phyloP scores from a whole-genome alignment of 2,329 filamentous ascomycete species.

The Neoascochyta sp. region DNA sequence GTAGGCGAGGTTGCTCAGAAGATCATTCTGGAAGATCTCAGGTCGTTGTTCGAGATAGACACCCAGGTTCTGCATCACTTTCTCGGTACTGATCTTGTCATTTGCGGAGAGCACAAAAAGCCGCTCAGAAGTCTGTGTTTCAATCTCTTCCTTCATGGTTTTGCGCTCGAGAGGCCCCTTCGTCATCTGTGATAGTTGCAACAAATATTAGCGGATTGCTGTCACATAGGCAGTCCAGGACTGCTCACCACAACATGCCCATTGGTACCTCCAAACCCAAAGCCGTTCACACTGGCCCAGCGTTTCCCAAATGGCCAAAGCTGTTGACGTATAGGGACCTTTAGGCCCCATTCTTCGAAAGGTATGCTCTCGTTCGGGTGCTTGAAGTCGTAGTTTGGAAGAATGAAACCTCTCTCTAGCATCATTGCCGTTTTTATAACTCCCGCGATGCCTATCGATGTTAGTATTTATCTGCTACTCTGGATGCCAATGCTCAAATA shows the following conservation, averaged over 20 bases:
- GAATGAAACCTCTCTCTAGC: constrained; percentile 39
- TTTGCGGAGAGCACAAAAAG: constrained; percentile 9
- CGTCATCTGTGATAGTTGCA: constrained; percentile 37
- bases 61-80: constrained; percentile 1
- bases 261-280: constrained; percentile 23
- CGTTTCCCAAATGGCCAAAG: constrained; percentile 24
- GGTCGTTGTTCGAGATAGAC: constrained; percentile 2
- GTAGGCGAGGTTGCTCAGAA: constrained; percentile 7
- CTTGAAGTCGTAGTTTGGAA: constrained; percentile 45
- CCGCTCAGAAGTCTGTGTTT: constrained; percentile 11
- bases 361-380: constrained; percentile 39
- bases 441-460: constrained; percentile 15
- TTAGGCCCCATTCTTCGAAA: constrained; percentile 1
- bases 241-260: constrained; percentile 9
- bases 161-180: constrained; percentile 12
- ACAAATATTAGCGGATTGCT: no score
- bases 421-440: constrained; percentile 42
- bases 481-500: no score
- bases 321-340: constrained; percentile 4
- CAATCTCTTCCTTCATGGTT: constrained; percentile 21
- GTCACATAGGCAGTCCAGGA: neutral
- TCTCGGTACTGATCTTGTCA: constrained; percentile 5
- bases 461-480: no score
- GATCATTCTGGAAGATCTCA: constrained; percentile 3
- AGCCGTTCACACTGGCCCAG: constrained; percentile 47